Conservation (phyloP, 1,284 basidiomycete species). For the Ceratobasidium papillatum region DNA sequence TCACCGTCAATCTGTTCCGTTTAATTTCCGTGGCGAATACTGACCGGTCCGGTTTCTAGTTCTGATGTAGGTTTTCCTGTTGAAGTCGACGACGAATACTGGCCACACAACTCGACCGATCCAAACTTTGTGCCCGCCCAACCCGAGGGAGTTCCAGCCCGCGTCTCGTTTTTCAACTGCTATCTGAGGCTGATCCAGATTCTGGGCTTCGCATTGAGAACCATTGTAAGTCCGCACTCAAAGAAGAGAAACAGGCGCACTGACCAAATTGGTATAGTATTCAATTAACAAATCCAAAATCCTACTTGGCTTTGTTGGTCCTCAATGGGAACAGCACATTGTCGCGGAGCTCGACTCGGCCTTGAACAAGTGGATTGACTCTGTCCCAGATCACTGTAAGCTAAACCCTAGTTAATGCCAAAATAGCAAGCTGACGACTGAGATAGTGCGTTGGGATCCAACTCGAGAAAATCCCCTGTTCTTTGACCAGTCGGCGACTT, state of each 20-base stretch:
- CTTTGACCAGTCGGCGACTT: constrained; percentile 73
- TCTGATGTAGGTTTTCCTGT: constrained; percentile 81
- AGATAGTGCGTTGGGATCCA: constrained; percentile 78
- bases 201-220: constrained; percentile 72
- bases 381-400: constrained; percentile 74
- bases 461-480: constrained; percentile 62
- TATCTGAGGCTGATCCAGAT: constrained; percentile 77
- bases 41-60: constrained; percentile 51
- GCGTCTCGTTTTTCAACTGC: constrained; percentile 69
- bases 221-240: constrained; percentile 59
- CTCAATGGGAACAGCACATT: constrained; percentile 71
- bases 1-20: not conserved
- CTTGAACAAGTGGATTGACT: constrained; percentile 78
- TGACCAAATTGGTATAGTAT: constrained; percentile 60
- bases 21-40: not conserved
- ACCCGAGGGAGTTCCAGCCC: constrained; percentile 68
- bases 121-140: constrained; percentile 60
- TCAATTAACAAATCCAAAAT: constrained; percentile 71
- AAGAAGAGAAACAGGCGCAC: not conserved
- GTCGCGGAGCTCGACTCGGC: constrained; percentile 76
- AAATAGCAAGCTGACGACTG: not conserved
- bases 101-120: constrained; percentile 61
- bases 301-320: constrained; percentile 65
- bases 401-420: constrained; percentile 6
- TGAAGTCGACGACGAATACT: constrained; percentile 88